Evolutionary conservation across 257 asterid genomes (phyloP).

Genomic region (Nicotiana tabacum): DNA sequence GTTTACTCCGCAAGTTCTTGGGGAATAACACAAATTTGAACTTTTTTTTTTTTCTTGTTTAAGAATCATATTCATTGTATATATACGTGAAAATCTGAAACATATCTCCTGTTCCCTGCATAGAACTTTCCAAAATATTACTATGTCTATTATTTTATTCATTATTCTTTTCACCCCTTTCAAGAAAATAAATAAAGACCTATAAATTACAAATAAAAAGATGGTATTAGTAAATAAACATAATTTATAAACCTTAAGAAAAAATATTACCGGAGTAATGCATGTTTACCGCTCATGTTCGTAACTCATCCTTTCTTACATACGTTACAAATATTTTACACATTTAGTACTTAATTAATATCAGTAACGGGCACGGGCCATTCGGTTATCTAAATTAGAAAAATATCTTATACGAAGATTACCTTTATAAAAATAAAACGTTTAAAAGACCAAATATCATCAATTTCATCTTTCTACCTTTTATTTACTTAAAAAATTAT

Average conservation of each 20-base stretch:
- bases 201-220: too few species aligned
- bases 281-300: too few species aligned
- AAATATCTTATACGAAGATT: not conserved
- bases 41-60: not conserved
- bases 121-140: not conserved
- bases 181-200: not conserved
- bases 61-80: not conserved
- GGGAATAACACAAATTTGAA: not conserved
- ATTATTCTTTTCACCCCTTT: not conserved
- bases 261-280: too few species aligned
- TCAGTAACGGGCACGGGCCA: not conserved
- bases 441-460: not conserved
- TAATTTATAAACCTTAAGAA: too few species aligned
- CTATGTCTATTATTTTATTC: not conserved
- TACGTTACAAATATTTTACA: not conserved
- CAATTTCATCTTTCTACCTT: not conserved
- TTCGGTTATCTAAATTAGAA: too few species aligned
- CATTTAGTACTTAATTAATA: too few species aligned
- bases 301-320: too few species aligned
- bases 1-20: not conserved
- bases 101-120: not conserved
- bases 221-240: too few species aligned
- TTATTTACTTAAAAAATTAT: not conserved
- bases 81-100: not conserved
- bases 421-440: too few species aligned